Percentiles rank a stretch among this genome's conserved stretches.
Evolutionary conservation across 495 filamentous ascomycete genomes (phyloP).

Genomic region (Symbiotaphrina buchneri): DNA sequence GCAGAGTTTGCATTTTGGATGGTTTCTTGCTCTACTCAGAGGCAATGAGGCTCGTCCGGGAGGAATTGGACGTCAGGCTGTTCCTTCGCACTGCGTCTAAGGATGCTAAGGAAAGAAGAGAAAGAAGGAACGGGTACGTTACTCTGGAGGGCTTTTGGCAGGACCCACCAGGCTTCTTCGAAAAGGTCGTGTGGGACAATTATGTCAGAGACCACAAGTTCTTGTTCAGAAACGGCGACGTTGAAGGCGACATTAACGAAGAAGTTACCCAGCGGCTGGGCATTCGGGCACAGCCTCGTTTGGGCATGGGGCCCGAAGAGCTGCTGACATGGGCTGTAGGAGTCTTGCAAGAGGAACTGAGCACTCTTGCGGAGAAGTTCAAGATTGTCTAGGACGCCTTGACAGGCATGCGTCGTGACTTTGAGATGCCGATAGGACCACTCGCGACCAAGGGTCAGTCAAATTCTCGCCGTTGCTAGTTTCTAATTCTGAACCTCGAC

Average conservation of each 20-base stretch:
- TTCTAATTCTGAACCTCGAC: no score
- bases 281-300: conserved; percentile 14
- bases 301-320: conserved; percentile 24
- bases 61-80: conserved; percentile 45
- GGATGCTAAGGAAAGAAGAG: conserved; percentile 40
- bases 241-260: conserved; percentile 25
- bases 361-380: conserved; percentile 20
- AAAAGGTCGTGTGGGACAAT: conserved; percentile 86
- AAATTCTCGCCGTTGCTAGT: no score
- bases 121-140: conserved; percentile 62
- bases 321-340: conserved; percentile 31
- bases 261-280: conserved; percentile 18
- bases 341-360: no score
- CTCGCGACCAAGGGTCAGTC: no score
- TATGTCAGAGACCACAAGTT: conserved; percentile 61
- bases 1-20: conserved; percentile 41
- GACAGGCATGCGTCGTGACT: no score
- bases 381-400: conserved; percentile 12
- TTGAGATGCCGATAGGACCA: no score
- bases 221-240: conserved; percentile 44
- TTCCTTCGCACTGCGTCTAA: conserved; percentile 43
- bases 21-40: conserved; percentile 60
- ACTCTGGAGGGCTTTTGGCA: conserved; percentile 83
- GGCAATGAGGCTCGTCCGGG: conserved; percentile 18
- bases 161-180: conserved; percentile 85